These are phyloP conservation scores for Styphnolobium japonicum DNA, from an alignment of 306 rosid genomes.

Conservation along the genomic window DNA sequence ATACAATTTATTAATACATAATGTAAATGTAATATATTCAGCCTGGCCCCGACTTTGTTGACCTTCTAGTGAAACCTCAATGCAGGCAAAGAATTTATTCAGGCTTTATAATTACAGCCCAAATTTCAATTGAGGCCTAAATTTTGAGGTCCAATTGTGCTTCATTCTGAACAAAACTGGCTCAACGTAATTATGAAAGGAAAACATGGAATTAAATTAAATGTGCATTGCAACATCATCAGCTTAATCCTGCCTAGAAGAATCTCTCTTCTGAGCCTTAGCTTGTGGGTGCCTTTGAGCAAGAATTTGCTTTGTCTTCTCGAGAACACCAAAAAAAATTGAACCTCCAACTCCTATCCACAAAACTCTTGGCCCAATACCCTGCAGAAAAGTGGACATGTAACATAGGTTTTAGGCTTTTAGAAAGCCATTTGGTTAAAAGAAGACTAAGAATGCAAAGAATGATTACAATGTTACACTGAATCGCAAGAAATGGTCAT, in stretches of 20 bases:
- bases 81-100: background rate
- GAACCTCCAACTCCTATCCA: conserved; percentile 92
- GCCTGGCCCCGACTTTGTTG: background rate
- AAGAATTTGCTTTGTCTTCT: conserved; percentile 68
- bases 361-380: conserved; percentile 69
- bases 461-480: background rate
- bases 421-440: background rate
- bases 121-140: background rate
- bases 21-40: too few species aligned
- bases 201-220: background rate
- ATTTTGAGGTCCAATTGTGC: background rate
- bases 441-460: background rate
- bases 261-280: conserved; percentile 21
- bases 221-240: background rate
- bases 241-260: conserved; percentile 1
- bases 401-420: background rate
- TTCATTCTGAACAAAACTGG: background rate
- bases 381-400: conserved; percentile 38
- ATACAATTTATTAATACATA: too few species aligned
- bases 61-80: background rate
- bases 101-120: background rate
- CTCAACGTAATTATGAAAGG: background rate
- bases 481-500: conserved; percentile 12
- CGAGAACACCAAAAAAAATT: conserved; percentile 72
- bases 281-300: conserved; percentile 36